A percentile compares a stretch with the other conserved stretches of the same genome.
These are phyloP conservation scores for Sphagnurus paluster DNA, from an alignment of 1,284 basidiomycete species.

Conservation along the genomic window DNA sequence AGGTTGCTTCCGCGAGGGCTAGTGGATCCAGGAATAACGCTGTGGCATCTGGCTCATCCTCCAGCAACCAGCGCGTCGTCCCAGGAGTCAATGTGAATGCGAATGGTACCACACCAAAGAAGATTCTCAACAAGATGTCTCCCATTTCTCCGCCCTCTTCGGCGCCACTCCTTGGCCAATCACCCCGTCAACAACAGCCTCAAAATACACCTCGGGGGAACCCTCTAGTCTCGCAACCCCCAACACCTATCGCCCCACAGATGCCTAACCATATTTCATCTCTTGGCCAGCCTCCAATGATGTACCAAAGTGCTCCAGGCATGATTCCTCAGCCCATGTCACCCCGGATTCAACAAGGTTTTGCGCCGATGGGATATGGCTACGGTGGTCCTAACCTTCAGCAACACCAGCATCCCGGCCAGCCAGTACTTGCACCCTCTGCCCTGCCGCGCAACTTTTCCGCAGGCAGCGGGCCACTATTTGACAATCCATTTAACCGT, in stretches of 20 bases:
- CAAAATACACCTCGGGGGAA: constrained; percentile 38
- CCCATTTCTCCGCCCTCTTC: constrained; percentile 28
- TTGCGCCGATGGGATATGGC: constrained; percentile 46
- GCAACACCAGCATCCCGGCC: constrained; percentile 30
- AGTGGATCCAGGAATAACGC: constrained; percentile 49
- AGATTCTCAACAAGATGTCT: constrained; percentile 30
- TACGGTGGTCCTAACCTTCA: constrained; percentile 40
- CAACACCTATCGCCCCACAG: constrained; percentile 42
- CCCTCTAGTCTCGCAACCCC: constrained; percentile 35
- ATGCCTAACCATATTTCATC: constrained; percentile 36
- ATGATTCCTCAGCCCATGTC: constrained; percentile 50
- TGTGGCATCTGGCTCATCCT: constrained; percentile 47
- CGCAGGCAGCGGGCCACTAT: constrained; percentile 39
- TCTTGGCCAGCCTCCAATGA: constrained; percentile 35
- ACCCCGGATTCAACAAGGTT: constrained; percentile 42
- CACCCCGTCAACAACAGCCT: constrained; percentile 31
- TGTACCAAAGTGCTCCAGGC: constrained; percentile 46
- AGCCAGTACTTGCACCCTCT: constrained; percentile 45
- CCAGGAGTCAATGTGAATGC: constrained; percentile 21
- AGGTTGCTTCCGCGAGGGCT: constrained; percentile 33
- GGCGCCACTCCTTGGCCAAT: constrained; percentile 26
- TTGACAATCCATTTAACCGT: constrained; percentile 46
- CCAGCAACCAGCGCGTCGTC: constrained; percentile 29
- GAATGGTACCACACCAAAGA: constrained; percentile 46
- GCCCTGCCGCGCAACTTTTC: constrained; percentile 53